phyloP scores from a whole-genome alignment of 2,329 filamentous ascomycete genomes.

The Pseudocercospora fijiensis region DNA sequence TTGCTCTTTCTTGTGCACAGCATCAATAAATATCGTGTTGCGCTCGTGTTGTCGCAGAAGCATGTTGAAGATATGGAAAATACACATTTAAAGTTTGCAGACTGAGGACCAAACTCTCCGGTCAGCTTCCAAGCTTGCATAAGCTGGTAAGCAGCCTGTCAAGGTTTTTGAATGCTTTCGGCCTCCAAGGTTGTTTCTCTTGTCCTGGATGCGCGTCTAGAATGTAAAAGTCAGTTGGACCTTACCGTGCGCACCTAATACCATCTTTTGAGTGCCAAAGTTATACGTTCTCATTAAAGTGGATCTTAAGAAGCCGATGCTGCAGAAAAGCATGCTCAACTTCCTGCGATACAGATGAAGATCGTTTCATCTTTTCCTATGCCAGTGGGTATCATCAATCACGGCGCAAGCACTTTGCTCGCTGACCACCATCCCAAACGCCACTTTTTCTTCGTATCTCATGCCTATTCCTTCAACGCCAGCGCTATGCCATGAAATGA shows the following conservation, averaged over 20 bases:
- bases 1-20: not conserved
- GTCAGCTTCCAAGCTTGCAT: not conserved
- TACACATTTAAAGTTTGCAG: not conserved
- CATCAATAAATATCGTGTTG: not conserved
- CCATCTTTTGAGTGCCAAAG: not conserved
- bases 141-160: not conserved
- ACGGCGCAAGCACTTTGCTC: conserved; percentile 3
- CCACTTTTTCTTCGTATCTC: not conserved
- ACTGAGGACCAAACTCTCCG: not conserved
- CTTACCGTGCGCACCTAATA: not conserved
- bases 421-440: not conserved
- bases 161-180: not conserved
- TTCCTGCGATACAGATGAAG: not conserved
- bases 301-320: not conserved
- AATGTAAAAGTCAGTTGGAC: not conserved
- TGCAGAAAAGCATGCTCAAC: not conserved
- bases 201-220: not conserved
- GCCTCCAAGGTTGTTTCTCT: not conserved
- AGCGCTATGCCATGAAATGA: not conserved
- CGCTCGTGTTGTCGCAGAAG: not conserved
- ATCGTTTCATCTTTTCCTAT: not conserved
- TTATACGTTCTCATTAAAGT: not conserved
- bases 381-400: conserved; percentile 1
- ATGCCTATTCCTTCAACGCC: not conserved
- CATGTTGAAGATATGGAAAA: not conserved